Base-by-base conservation (phyloP, 208 protist species). In the Naegleria gruberi region DNA sequence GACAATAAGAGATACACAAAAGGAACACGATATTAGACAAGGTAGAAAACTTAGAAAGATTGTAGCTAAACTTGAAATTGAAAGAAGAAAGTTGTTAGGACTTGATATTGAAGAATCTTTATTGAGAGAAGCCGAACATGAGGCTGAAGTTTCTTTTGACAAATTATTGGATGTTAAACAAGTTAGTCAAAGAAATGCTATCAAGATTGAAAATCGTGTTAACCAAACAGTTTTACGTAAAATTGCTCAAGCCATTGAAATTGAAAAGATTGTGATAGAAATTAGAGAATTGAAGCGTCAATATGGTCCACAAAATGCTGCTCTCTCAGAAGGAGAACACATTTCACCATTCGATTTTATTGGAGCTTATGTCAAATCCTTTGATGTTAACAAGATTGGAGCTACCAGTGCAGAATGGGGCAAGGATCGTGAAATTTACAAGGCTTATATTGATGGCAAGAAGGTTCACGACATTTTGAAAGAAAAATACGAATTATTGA, bases 321-420 rank as follows among this genome's bases (percentile, higher is more conserved):
- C 77, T 41, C n/a, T 44, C 26, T 83, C 77, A 44, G n/a, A 41
- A 2, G 77, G 77, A 23, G 37, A 40, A n/a, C 77, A 83, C 12
- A 83, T 83, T 37, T 83, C 77, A 37, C 77, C 77, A 44, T 44
- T 44, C 44, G 77, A 83, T 44, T 44, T 83, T 34, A 44, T 83
- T 19, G n/a, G 23, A 19, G 77, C 40, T 10, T 83, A 44, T 44
- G 37, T 83, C 8, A 83, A 83, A 26, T n/a, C 77, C 0, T 83
- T 37, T 26, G 77, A 83, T 44, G 37, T 83, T 4, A 83, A 83
- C 37, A 83, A 83, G 77, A 44, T 83, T 44, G 40, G 40, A 44
- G 77, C 77, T 23, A 83, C 77, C 23, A 44, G 37, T 43, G 77
- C 77, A 83, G 77, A 83, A 23, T 83, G 77, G 77, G 77, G 77